phyloP scores from a whole-genome alignment of 202 grass and related monocot species.

The Panicum virgatum region DNA sequence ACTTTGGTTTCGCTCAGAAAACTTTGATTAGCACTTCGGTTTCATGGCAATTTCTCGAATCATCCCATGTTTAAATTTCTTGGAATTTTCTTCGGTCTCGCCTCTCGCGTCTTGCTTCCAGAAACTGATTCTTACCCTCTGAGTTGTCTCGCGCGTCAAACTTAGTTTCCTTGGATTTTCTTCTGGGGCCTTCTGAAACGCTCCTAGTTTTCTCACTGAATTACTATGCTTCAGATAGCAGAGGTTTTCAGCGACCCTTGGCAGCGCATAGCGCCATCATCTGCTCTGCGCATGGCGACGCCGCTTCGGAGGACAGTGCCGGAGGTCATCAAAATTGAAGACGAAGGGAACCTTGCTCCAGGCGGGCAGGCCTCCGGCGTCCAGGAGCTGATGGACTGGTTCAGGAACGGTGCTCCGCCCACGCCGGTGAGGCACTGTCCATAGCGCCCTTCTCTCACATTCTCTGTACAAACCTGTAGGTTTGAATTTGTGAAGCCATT shows the following conservation, averaged over 20 bases:
- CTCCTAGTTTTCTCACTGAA: not conserved
- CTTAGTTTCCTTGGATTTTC: not conserved
- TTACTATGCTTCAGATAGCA: not conserved
- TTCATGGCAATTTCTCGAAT: too few species aligned
- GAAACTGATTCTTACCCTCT: not conserved
- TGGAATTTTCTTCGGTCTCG: not conserved
- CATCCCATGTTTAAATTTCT: not conserved
- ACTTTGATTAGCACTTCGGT: too few species aligned
- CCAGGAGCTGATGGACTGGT: slow-evolving; percentile 17
- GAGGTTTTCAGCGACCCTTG: not conserved
- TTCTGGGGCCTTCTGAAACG: not conserved
- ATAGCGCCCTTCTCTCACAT: not conserved
- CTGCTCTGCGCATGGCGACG: not conserved
- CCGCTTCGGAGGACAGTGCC: not conserved
- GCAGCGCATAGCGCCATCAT: not conserved
- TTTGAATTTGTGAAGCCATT: not conserved
- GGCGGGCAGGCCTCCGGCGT: not conserved
- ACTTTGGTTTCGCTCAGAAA: not conserved
- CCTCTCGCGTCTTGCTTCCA: not conserved
- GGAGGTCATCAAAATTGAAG: slow-evolving; percentile 34
- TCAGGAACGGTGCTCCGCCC: slow-evolving; percentile 15
- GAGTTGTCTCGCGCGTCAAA: not conserved
- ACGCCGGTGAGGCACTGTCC: not conserved
- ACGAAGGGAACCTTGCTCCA: not conserved
- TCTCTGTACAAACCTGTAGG: not conserved